These are phyloP conservation scores for Tolypocladium endophyticum DNA, from an alignment of 2,329 filamentous ascomycete genomes.

Conservation along the genomic window DNA sequence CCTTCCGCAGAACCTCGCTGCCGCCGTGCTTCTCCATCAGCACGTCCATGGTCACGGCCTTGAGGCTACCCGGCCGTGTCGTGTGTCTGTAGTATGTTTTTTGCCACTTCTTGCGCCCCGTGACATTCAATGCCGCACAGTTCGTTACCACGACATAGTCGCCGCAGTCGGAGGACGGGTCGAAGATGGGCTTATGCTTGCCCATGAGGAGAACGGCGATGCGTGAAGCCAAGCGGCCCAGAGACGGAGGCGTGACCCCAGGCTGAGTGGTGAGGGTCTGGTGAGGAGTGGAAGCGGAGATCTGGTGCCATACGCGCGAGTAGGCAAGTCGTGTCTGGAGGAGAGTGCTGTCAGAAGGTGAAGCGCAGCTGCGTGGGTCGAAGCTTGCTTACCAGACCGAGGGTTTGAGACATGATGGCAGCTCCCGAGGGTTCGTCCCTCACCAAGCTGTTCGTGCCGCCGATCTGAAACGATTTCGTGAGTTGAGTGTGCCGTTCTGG, in stretches of 20 bases:
- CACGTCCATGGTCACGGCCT: conserved; percentile 85
- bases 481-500: background rate
- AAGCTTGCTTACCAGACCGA: conserved; percentile 52
- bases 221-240: conserved; percentile 78
- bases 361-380: background rate
- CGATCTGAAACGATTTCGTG: background rate
- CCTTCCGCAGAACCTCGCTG: conserved; percentile 79
- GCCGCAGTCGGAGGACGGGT: conserved; percentile 95
- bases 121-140: conserved; percentile 77
- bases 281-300: conserved; percentile 61
- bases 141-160: conserved; percentile 95
- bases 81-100: conserved; percentile 96
- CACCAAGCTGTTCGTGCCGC: background rate
- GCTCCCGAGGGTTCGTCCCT: conserved; percentile 9
- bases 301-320: conserved; percentile 86
- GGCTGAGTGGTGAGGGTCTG: conserved; percentile 47
- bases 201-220: conserved; percentile 90
- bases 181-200: conserved; percentile 97
- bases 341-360: background rate
- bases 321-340: conserved; percentile 86
- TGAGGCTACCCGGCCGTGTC: conserved; percentile 78
- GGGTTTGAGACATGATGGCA: conserved; percentile 62
- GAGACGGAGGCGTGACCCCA: conserved; percentile 58
- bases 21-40: conserved; percentile 93
- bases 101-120: conserved; percentile 84